phyloP scores from a whole-genome alignment of 331 rosid species.

The Prunus yedoensis region DNA sequence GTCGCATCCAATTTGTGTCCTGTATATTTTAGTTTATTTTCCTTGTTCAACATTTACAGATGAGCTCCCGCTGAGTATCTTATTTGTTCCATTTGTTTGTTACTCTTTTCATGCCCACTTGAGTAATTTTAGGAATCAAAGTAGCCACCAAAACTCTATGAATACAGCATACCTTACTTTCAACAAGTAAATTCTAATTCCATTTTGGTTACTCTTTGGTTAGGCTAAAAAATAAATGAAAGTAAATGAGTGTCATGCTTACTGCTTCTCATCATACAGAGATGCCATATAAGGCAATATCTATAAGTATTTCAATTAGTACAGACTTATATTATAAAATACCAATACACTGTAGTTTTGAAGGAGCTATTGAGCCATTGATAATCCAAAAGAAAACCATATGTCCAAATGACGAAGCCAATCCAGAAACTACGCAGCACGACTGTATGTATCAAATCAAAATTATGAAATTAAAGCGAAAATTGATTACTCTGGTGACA shows the following conservation, averaged over 20 bases:
- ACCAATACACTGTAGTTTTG: constrained; percentile 9
- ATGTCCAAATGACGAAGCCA: constrained; percentile 10
- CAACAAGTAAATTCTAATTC: not conserved
- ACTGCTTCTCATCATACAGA: constrained; percentile 1
- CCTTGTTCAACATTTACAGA: not conserved
- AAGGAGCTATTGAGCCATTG: not conserved
- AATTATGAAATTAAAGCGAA: constrained; percentile 11
- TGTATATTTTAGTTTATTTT: not conserved
- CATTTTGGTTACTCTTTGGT: not conserved
- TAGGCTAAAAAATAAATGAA: not conserved
- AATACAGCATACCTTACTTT: not conserved
- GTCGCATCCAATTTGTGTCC: not conserved
- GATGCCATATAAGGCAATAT: not conserved
- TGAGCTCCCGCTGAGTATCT: not conserved
- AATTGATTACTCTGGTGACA: constrained; percentile 23
- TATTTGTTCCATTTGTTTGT: not conserved
- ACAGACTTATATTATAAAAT: not conserved
- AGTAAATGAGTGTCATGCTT: not conserved
- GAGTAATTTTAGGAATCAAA: not conserved
- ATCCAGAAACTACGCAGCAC: not conserved
- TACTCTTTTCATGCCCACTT: not conserved
- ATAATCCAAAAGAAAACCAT: constrained; percentile 7
- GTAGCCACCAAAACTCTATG: not conserved
- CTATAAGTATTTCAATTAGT: not conserved
- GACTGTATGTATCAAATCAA: not conserved